Percentiles rank a stretch among this genome's conserved stretches.
Conservation (phyloP, 2,329 filamentous ascomycete genomes). For the Fusarium albidum region DNA sequence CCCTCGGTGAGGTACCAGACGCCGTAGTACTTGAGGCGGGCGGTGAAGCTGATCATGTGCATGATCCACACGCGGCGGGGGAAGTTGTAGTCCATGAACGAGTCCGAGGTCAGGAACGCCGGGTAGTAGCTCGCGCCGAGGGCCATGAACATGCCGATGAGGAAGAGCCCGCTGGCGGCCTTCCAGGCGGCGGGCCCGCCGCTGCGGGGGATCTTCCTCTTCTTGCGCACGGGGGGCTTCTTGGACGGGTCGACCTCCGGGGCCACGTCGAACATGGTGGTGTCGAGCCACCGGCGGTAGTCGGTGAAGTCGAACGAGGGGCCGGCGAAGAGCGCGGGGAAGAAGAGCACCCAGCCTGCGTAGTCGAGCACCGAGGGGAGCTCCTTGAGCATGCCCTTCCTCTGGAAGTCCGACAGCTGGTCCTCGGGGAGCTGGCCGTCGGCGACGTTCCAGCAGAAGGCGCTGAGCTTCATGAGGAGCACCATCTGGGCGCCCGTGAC, state of each 20-base stretch:
- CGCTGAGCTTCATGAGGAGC: slow-evolving; percentile 93
- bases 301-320: slow-evolving; percentile 96
- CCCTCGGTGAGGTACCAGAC: slow-evolving; percentile 95
- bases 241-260: slow-evolving; percentile 80
- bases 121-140: slow-evolving; percentile 73
- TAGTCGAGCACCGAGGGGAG: slow-evolving; percentile 84
- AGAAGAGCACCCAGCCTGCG: slow-evolving; percentile 92
- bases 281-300: slow-evolving; percentile 91
- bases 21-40: slow-evolving; percentile 94
- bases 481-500: slow-evolving; percentile 99
- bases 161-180: slow-evolving; percentile 74
- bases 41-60: slow-evolving; percentile 83
- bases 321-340: slow-evolving; percentile 87
- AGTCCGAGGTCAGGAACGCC: slow-evolving; percentile 68
- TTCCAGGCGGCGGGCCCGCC: slow-evolving; percentile 85
- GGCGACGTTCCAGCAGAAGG: slow-evolving; percentile 98
- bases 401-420: slow-evolving; percentile 87
- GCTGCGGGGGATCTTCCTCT: slow-evolving; percentile 91
- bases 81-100: slow-evolving; percentile 74
- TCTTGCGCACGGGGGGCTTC: slow-evolving; percentile 85
- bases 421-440: slow-evolving; percentile 83
- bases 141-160: slow-evolving; percentile 81
- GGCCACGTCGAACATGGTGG: slow-evolving; percentile 88
- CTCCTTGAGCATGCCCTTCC: slow-evolving; percentile 77
- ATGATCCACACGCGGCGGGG: slow-evolving; percentile 78